phyloP scores from a whole-genome alignment of 2,329 filamentous ascomycete genomes.

The Corinectria fuckeliana region DNA sequence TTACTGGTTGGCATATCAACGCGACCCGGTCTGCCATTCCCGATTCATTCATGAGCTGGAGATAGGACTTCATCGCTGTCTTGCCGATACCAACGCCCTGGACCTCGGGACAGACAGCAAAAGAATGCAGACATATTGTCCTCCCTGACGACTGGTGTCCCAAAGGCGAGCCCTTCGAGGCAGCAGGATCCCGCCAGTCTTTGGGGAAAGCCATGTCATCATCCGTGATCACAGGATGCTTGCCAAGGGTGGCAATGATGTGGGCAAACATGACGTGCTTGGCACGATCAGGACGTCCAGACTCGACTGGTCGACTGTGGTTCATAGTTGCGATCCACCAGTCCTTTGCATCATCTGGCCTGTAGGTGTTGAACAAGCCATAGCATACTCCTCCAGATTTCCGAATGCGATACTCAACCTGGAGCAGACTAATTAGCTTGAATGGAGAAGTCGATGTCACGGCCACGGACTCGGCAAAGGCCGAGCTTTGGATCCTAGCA shows the following conservation, averaged over 20 bases:
- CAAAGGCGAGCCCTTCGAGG: conserved; percentile 49
- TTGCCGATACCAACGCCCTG: conserved; percentile 77
- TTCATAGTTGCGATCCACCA: conserved; percentile 57
- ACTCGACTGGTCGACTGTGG: conserved; percentile 63
- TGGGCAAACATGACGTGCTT: conserved; percentile 74
- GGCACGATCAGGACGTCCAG: conserved; percentile 40
- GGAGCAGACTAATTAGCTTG: not conserved
- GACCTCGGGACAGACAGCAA: conserved; percentile 78
- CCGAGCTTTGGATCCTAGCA: no score
- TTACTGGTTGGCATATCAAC: conserved; percentile 76
- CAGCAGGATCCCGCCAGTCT: conserved; percentile 65
- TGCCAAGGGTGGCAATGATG: conserved; percentile 76
- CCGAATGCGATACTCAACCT: conserved; percentile 43
- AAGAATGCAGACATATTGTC: conserved; percentile 81
- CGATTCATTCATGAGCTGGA: conserved; percentile 76
- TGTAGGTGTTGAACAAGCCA: conserved; percentile 77
- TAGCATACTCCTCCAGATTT: conserved; percentile 68
- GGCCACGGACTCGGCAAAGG: no score
- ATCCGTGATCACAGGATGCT: conserved; percentile 70
- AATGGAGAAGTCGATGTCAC: not conserved
- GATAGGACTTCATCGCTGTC: conserved; percentile 76
- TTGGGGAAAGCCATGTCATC: conserved; percentile 76
- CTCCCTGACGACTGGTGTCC: conserved; percentile 77
- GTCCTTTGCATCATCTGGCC: conserved; percentile 53
- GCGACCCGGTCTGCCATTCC: conserved; percentile 75